These are phyloP conservation scores for Picea abies DNA, from an alignment of 83 land plant species.

Conservation along the genomic window DNA sequence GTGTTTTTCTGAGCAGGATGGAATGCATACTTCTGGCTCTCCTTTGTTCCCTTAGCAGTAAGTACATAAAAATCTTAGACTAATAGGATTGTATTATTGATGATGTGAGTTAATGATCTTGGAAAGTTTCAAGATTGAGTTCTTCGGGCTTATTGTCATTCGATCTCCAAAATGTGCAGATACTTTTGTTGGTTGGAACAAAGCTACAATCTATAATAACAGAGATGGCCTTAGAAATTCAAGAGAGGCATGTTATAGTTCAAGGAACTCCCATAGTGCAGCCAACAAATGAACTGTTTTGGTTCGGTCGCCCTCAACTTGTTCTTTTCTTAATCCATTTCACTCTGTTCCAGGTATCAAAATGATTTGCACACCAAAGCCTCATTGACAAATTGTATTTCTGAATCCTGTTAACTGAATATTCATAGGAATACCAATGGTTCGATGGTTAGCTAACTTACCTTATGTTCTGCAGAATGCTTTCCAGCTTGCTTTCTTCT, in stretches of 20 bases:
- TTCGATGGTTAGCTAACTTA: background rate
- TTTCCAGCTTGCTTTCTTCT: slow-evolving; percentile 49
- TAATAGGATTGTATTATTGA: background rate
- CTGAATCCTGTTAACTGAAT: background rate
- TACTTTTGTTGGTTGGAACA: slow-evolving; percentile 52
- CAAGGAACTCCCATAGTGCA: slow-evolving; percentile 44
- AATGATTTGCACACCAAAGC: background rate
- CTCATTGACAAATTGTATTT: background rate
- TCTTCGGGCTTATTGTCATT: slow-evolving; percentile 15
- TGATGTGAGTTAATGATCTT: background rate
- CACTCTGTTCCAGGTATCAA: slow-evolving; percentile 53
- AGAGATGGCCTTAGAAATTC: slow-evolving; percentile 41
- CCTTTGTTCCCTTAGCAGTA: slow-evolving; percentile 61
- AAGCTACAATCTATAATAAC: slow-evolving; percentile 55
- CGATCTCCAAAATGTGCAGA: slow-evolving; percentile 5
- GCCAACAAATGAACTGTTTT: slow-evolving; percentile 57
- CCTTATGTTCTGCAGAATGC: slow-evolving; percentile 28
- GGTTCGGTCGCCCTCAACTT: slow-evolving; percentile 52
- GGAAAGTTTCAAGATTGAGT: background rate
- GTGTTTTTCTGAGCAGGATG: slow-evolving; percentile 32
- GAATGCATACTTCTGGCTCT: slow-evolving; percentile 43
- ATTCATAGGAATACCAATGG: background rate
- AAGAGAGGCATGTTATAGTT: slow-evolving; percentile 29
- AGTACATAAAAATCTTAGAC: background rate
- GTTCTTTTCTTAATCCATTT: too few relatives aligned